These are phyloP conservation scores for Sporobolomyces phaffii DNA, from an alignment of 768 basidiomycete genomes.

Conservation along the genomic window DNA sequence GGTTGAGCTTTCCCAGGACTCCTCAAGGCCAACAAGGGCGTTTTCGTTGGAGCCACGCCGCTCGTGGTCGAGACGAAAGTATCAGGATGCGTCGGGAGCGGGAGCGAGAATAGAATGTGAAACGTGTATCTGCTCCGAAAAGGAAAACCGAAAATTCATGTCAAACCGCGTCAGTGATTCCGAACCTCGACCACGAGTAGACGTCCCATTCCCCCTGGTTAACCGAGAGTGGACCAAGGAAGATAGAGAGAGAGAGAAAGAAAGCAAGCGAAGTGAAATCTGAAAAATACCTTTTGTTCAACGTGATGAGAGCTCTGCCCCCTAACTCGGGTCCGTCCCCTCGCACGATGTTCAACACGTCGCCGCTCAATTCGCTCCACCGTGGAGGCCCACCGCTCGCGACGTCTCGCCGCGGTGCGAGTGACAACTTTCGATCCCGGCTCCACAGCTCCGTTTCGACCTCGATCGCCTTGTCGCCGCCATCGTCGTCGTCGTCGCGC, in stretches of 20 bases:
- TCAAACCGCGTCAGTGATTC: neutral
- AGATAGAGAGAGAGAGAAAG: too few species aligned
- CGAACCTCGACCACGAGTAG: too few species aligned
- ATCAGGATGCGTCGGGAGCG: slow-evolving; percentile 26
- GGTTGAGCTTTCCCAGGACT: slow-evolving; percentile 8
- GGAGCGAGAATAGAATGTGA: slow-evolving; percentile 20
- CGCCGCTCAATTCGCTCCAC: too few species aligned
- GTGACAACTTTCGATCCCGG: neutral
- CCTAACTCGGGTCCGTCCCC: slow-evolving; percentile 13
- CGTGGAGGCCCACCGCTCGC: too few species aligned
- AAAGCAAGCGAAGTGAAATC: too few species aligned
- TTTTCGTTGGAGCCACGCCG: neutral
- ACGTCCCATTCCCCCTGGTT: too few species aligned
- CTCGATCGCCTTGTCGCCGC: neutral
- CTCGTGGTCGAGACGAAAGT: neutral
- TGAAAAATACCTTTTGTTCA: neutral
- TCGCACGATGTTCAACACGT: neutral
- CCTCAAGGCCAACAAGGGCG: neutral
- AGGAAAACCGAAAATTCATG: neutral
- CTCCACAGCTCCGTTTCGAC: slow-evolving; percentile 4
- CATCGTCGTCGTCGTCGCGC: too few species aligned
- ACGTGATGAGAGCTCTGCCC: slow-evolving; percentile 11
- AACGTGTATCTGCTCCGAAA: slow-evolving; percentile 12
- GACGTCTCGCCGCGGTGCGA: neutral
- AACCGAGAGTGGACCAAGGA: neutral